phyloP scores from a whole-genome alignment of 805 yeast genomes.

The Saturnispora sanitii region DNA sequence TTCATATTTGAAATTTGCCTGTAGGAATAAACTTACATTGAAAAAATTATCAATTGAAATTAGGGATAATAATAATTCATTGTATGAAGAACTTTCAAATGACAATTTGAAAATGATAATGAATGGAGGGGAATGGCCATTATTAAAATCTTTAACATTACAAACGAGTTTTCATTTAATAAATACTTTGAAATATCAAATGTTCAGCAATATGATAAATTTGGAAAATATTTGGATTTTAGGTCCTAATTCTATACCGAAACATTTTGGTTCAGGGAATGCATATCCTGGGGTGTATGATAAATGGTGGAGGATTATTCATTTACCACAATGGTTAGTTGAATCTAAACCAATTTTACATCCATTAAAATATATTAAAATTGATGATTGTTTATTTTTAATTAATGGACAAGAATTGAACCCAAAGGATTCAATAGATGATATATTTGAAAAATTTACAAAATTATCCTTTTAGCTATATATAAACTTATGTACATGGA shows the following conservation, averaged over 20 bases:
- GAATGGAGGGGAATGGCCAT: background rate
- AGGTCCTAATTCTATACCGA: conserved; percentile 42
- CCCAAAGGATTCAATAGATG: conserved; percentile 38
- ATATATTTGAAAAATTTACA: conserved; percentile 34
- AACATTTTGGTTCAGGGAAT: conserved; percentile 47
- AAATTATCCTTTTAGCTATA: conserved; percentile 11
- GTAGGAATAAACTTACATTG: conserved; percentile 14
- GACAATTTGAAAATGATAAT: background rate
- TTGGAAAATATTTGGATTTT: conserved; percentile 34
- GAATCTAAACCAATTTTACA: conserved; percentile 4
- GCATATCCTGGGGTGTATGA: conserved; percentile 45
- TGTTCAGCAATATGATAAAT: conserved; percentile 21
- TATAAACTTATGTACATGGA: background rate
- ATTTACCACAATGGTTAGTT: conserved; percentile 36
- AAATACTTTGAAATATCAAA: conserved; percentile 19
- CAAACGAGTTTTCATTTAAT: conserved; percentile 28
- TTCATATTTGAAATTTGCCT: conserved; percentile 12
- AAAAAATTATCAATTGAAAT: conserved; percentile 17
- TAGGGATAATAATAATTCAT: conserved; percentile 7
- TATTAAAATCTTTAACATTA: conserved; percentile 32
- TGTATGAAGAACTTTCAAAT: background rate
- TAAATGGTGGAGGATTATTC: conserved; percentile 48
- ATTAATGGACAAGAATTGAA: conserved; percentile 13
- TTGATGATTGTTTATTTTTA: conserved; percentile 42
- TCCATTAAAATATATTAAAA: conserved; percentile 33